Evolutionary conservation across 2,329 filamentous ascomycete genomes (phyloP).

Genomic region (Myriosclerotinia duriaeana): DNA sequence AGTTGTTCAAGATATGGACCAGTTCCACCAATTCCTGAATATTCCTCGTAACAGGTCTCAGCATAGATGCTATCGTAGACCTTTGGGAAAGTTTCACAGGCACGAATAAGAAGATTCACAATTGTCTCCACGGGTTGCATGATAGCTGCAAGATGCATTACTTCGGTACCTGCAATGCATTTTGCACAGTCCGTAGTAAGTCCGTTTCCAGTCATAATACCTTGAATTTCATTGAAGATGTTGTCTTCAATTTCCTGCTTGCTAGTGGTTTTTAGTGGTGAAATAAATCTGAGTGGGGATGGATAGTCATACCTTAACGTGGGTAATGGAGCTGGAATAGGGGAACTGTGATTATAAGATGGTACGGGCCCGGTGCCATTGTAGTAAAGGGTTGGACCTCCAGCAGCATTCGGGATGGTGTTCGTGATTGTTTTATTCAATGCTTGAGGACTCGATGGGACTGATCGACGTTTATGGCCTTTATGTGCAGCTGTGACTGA

Average conservation of each 20-base stretch:
- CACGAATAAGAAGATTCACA: conserved; percentile 21
- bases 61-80: conserved; percentile 23
- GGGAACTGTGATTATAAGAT: conserved; percentile 19
- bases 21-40: conserved; percentile 23
- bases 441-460: conserved; percentile 21
- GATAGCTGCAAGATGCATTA: conserved; percentile 23
- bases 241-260: conserved; percentile 23
- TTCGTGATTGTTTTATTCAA: conserved; percentile 23
- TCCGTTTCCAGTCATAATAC: conserved; percentile 14
- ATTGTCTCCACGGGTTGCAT: conserved; percentile 18
- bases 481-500: conserved; percentile 21
- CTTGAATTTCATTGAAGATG: conserved; percentile 17
- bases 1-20: conserved; percentile 21
- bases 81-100: conserved; percentile 20
- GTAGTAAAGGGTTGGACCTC: conserved; percentile 21
- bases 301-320: conserved; percentile 3
- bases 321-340: conserved; percentile 14
- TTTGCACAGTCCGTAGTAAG: conserved; percentile 16
- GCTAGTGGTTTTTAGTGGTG: neutral
- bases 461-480: conserved; percentile 19
- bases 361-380: conserved; percentile 20
- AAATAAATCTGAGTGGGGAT: neutral
- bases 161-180: conserved; percentile 22
- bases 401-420: conserved; percentile 20
- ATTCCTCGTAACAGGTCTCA: conserved; percentile 20